Evolutionary conservation across 176 grass and related monocot species (phyloP), one percentile per base, ranked within the genome.

Genomic region (Bolboschoenus planiculmis): DNA sequence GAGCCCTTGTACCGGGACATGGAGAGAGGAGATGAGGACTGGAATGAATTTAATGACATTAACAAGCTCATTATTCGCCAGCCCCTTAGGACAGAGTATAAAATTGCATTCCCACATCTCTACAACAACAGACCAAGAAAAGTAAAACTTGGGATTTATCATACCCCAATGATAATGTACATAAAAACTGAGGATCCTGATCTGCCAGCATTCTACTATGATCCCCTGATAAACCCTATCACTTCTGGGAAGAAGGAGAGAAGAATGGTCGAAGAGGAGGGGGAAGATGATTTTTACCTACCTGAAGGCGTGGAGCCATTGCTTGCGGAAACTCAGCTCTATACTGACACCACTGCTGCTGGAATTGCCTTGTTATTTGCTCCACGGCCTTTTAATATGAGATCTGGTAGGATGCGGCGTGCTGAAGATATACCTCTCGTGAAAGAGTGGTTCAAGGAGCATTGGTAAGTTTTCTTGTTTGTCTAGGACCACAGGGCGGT

Each of bases 41-140:
- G 95, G 95, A 98, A 98, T 88, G 95, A 98, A 82, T 98, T 98
- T 79, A 98, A 98, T 85, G 95, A 98, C 73, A 98, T 98, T 56
- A 98, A 98, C 81, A 98, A 98, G 37, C 92, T 98, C 78, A 98
- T 98, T 67, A 98, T 98, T 80, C 95, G 95, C 5, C 95, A 98
- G 47, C 95, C 95, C 72, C 92, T 98, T 58, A 86, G 95, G 59
- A 98, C 95, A 5, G 95, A 98, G 44, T 98, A 98, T 68, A 98
- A 93, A 88, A 98, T 98, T 76, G 95, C 92, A 11, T 98, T 98
- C 73, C 95, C 95, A 9, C 95, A 98, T 78, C 84, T 98, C 54
- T 98, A 98, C 87, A 98, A 98, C 79, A 98, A 98, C 65, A 93
- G 92, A 40, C 95, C 95, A 50, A 98, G 95, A 86, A 98, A 93